Base-by-base conservation (phyloP, 176 grass and related monocot genomes). In the Aechmea fasciata region DNA sequence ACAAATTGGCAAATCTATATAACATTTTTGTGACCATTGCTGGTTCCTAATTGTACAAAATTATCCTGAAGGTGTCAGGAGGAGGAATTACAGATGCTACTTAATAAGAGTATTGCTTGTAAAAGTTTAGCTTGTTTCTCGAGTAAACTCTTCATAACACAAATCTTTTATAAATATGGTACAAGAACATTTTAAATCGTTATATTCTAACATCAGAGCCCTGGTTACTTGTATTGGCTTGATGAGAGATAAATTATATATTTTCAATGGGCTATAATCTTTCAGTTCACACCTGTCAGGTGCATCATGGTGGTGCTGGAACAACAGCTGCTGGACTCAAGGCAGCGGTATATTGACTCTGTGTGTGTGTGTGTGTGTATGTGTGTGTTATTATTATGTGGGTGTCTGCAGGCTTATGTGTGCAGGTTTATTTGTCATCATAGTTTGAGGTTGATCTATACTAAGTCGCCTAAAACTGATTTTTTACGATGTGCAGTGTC, bases 251-350 rank as follows among this genome's bases (percentile, higher is more conserved):
- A 57, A 17, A 49, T 54, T 65, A n/a, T 2, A 12, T 10, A 20
- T 48, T 23, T 18, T 15, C 11, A 4, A 59, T 54, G 68, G 65
- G 50, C 51, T 69, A 29, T 26, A n/a, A 73, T 10, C 28, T 63
- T 62, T 65, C 9, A 69, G 67, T 67, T 47, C 53, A 41, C 65
- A 67, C 26, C 82, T 13, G 25, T 52, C 79, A 97, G 93, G 89
- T 97, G 68, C 93, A 97, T 81, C 93, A 97, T 83, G 93, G 93
- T 69, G 93, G 93, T 70, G 93, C 93, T 81, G 93, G 89, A 78
- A 97, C 93, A 26, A 97, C 93, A 68, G 93, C 89, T 66, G 93
- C 93, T 66, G 93, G 93, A 62, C 89, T 92, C 25, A 92, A 90
- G 81, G 86, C 93, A 74, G 93, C 84, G 8, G 94, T 97, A 82